Evolutionary conservation across 106 monocot genomes (phyloP), one percentile per base, ranked within the genome.

Genomic region (Acorus gramineus): DNA sequence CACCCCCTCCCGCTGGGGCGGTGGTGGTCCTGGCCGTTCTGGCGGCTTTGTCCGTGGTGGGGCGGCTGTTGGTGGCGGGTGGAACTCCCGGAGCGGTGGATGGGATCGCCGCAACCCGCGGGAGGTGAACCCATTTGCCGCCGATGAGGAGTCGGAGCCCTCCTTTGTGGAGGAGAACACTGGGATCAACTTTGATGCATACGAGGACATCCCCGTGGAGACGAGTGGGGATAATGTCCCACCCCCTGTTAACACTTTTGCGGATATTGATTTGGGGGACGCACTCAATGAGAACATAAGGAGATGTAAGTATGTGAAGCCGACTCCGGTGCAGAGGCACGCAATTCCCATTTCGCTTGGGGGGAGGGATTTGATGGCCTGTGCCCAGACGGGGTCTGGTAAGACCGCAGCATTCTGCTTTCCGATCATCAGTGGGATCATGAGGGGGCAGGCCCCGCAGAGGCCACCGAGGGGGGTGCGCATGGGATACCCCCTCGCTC

Each of bases 331-430:
- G 7, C 96, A 98, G 77, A 75, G 91, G 6, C 82, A 98, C 79
- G 85, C 96, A 0, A 98, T 98, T 6, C 91, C 96, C 0, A 98
- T 98, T 46, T 78, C 88, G 8, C 81, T 85, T 14, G 83, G 71
- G 0, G 96, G 96, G 11, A 61, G 96, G 52, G 96, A 98, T 72
- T 73, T 98, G 13, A 98, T 98, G 96, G 96, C 96, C 0, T 91
- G 96, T 71, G 96, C 96, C 44, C 96, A 92, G 83, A 98, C 96
- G 4, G 96, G 96, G 5, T 98, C 96, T 0, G 96, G 96, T 3
- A 98, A 98, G 76, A 98, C 91, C 0, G 96, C 96, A 3, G 96
- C 96, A 47, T 98, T 98, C 68, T 98, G 96, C 72, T 98, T 98
- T 52, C 96, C 96, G 0, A 98, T 98, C 48, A 98, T 98, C 48